A percentile compares a stretch with the other conserved stretches of the same genome.
These are phyloP conservation scores for Millerozyma acaciae DNA, from an alignment of 805 yeast species.

Conservation along the genomic window DNA sequence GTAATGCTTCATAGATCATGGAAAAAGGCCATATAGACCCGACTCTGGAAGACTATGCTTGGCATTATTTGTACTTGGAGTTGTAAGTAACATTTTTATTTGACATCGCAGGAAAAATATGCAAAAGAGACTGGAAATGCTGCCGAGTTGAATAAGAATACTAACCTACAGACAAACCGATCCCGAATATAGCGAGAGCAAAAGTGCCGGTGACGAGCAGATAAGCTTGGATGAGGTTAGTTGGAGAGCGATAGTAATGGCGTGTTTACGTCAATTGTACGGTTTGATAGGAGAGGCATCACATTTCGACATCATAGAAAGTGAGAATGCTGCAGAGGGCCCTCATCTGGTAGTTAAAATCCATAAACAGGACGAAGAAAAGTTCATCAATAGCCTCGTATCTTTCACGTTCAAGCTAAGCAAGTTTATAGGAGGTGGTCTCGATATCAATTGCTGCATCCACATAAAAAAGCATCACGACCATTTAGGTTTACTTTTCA, in stretches of 20 bases:
- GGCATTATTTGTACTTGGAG: slow-evolving; percentile 22
- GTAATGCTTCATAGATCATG: no score
- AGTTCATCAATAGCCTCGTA: slow-evolving; percentile 28
- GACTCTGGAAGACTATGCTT: no score
- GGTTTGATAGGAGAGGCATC: slow-evolving; percentile 34
- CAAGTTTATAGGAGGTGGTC: slow-evolving; percentile 18
- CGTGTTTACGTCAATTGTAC: slow-evolving; percentile 23
- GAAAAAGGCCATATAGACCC: no score
- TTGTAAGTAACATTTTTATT: slow-evolving; percentile 18
- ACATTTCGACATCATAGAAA: slow-evolving; percentile 24
- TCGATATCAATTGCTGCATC: slow-evolving; percentile 16
- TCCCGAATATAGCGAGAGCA: slow-evolving; percentile 11
- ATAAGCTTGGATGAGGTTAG: slow-evolving; percentile 25
- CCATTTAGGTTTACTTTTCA: slow-evolving; percentile 19
- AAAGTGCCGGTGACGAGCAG: no score
- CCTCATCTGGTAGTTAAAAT: slow-evolving; percentile 21
- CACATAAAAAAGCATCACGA: slow-evolving; percentile 14
- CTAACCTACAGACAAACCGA: slow-evolving; percentile 13
- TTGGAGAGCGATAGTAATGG: slow-evolving; percentile 27
- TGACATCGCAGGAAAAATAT: slow-evolving; percentile 4
- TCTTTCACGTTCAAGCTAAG: slow-evolving; percentile 28
- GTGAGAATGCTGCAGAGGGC: slow-evolving; percentile 10
- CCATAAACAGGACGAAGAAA: slow-evolving; percentile 24
- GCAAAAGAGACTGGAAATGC: no score
- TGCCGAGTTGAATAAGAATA: background rate